These are phyloP conservation scores for Brassica hybrid DNA, from an alignment of 441 rosid genomes.

Conservation along the genomic window DNA sequence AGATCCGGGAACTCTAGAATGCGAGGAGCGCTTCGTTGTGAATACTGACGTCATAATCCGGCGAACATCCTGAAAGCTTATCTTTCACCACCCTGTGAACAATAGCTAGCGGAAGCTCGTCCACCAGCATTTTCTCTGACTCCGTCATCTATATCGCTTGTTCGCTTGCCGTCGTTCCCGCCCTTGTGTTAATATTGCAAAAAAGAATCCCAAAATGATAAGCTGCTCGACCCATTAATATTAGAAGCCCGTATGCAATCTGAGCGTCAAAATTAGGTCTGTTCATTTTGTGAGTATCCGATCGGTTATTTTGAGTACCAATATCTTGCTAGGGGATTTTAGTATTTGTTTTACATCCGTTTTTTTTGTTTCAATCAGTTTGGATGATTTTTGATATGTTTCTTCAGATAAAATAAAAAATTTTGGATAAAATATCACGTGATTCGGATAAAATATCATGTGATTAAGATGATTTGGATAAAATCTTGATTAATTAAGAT, in stretches of 20 bases:
- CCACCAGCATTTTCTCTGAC: constrained; percentile 67
- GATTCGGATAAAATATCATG: too few species aligned
- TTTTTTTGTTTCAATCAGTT: too few species aligned
- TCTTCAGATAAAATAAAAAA: too few species aligned
- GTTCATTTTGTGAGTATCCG: too few species aligned
- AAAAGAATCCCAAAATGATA: background rate
- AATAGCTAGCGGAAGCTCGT: constrained; percentile 83
- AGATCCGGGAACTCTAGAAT: constrained; percentile 89
- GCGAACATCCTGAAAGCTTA: constrained; percentile 73
- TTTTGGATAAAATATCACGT: too few species aligned
- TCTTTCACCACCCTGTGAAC: constrained; percentile 92
- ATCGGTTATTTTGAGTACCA: too few species aligned
- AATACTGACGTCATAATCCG: constrained; percentile 63
- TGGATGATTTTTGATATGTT: too few species aligned
- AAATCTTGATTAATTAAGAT: too few species aligned
- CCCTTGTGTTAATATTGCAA: background rate
- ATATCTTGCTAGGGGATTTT: too few species aligned
- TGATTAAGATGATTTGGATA: too few species aligned
- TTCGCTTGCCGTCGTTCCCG: constrained; percentile 28
- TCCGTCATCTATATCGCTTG: constrained; percentile 30
- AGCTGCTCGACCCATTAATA: background rate
- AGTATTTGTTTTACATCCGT: too few species aligned
- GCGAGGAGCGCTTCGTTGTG: constrained; percentile 85
- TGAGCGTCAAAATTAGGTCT: background rate
- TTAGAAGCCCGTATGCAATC: background rate